Evolutionary conservation across 2,329 filamentous ascomycete genomes (phyloP), one percentile per base, ranked within the genome.

Genomic region (Acrodontium crateriforme): DNA sequence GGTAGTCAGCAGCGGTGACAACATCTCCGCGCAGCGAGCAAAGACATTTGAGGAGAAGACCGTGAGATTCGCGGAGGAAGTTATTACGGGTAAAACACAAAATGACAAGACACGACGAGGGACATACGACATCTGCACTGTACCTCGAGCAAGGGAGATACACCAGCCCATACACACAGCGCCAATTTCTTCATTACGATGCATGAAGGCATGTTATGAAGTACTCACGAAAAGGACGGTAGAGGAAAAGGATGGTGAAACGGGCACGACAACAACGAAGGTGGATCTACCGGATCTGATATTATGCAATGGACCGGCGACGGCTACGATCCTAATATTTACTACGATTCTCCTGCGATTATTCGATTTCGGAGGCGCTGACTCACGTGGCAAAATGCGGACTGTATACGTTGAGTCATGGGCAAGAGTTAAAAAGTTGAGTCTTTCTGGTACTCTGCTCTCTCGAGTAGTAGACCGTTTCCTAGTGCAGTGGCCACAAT

Each of bases 351-450:
- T 73, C 9, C 44, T 79, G 27, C 62, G 67, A n/a, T 63, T 71
- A 43, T 59, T 66, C 34, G 46, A 63, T 32, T 26, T 54, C 5
- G 35, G 39, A 26, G 53, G 55, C 7, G 52, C 45, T 17, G 37
- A 54, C 19, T 46, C 46, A 6, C 50, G 60, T 12, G 56, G 63
- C 16, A 67, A 67, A 38, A 75, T 87, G 59, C 71, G 73, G 37
- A 75, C 79, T 7, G 62, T 95, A 9, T 98, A 89, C 51, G 70
- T 94, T 16, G 89, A 98, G 62, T 89, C 80, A 12, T 94, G 85
- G 77, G 87, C 89, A 3, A 69, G 89, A 10, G 80, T 92, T 10
- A 75, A 68, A 39, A 76, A 71, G 9, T 56, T 95, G 39, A 95
- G 87, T 57, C 53, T 94, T 34, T 92, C 82, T 19, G 89, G 87